These are phyloP conservation scores for Cladophialophora carrionii DNA, from an alignment of 2,329 filamentous ascomycete species.

Conservation along the genomic window DNA sequence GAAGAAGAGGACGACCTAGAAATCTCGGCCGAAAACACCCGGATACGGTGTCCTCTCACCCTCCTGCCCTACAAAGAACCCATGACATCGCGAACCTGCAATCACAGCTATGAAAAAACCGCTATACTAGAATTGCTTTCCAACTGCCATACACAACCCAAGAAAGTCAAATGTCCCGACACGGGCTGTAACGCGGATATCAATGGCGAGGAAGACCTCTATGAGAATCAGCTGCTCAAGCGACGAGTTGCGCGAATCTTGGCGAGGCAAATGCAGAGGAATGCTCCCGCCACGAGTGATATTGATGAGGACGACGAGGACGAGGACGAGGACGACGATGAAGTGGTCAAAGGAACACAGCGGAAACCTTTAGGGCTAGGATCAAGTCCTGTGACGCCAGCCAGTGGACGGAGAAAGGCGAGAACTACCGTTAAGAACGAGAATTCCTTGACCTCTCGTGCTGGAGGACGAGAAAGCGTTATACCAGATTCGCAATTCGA, in stretches of 20 bases:
- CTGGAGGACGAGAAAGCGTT: not conserved
- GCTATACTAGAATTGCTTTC: slow-evolving; percentile 53
- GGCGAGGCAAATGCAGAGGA: not conserved
- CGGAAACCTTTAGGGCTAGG: slow-evolving; percentile 29
- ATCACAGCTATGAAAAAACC: slow-evolving; percentile 54
- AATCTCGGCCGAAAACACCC: slow-evolving; percentile 51
- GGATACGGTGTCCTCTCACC: slow-evolving; percentile 55
- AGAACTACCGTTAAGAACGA: slow-evolving; percentile 1
- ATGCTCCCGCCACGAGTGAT: slow-evolving; percentile 16
- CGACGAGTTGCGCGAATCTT: slow-evolving; percentile 34
- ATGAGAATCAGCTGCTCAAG: slow-evolving; percentile 43
- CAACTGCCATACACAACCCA: slow-evolving; percentile 33
- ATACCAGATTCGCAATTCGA: slow-evolving; percentile 1
- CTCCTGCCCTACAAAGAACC: slow-evolving; percentile 52
- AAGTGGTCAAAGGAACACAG: slow-evolving; percentile 30
- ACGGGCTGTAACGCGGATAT: slow-evolving; percentile 44
- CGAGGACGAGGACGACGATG: slow-evolving; percentile 33
- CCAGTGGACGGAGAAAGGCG: not conserved
- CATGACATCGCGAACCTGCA: slow-evolving; percentile 54
- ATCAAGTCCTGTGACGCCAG: slow-evolving; percentile 20
- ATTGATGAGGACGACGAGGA: slow-evolving; percentile 31
- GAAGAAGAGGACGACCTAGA: slow-evolving; percentile 49
- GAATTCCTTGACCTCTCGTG: slow-evolving; percentile 2
- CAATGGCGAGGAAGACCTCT: slow-evolving; percentile 44
- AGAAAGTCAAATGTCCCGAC: slow-evolving; percentile 48